phyloP scores from a whole-genome alignment of 2,329 filamentous ascomycete genomes.

The Tolypocladium amazonense region DNA sequence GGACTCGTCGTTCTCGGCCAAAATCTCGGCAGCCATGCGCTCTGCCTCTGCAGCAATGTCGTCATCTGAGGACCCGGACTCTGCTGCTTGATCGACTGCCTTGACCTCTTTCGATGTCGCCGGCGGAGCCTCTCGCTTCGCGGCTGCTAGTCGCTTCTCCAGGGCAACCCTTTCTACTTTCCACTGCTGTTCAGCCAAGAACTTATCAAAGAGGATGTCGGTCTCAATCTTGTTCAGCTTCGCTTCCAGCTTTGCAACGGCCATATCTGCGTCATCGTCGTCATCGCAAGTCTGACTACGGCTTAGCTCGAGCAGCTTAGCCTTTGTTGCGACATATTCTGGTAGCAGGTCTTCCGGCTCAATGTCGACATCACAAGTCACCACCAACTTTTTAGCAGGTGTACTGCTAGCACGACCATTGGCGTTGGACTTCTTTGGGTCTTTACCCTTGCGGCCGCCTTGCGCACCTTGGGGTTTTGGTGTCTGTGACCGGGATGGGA shows the following conservation, averaged over 20 bases:
- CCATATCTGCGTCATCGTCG: slow-evolving; percentile 24
- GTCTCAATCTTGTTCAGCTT: slow-evolving; percentile 71
- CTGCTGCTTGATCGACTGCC: slow-evolving; percentile 18
- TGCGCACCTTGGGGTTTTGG: slow-evolving; percentile 25
- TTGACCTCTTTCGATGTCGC: slow-evolving; percentile 11
- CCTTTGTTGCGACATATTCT: slow-evolving; percentile 66
- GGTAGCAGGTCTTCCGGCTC: slow-evolving; percentile 67
- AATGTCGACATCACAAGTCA: slow-evolving; percentile 57
- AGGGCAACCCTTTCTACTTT: slow-evolving; percentile 45
- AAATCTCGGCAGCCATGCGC: slow-evolving; percentile 46
- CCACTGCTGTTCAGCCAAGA: slow-evolving; percentile 57
- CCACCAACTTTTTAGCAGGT: slow-evolving; percentile 28
- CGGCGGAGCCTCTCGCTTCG: slow-evolving; percentile 25
- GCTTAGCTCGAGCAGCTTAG: slow-evolving; percentile 48
- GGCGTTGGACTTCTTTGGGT: slow-evolving; percentile 9
- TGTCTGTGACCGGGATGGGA: slow-evolving; percentile 38
- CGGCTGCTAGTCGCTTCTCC: slow-evolving; percentile 48
- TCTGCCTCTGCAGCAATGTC: slow-evolving; percentile 47
- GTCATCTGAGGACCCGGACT: slow-evolving; percentile 9
- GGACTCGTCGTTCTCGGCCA: slow-evolving; percentile 40
- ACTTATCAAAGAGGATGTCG: slow-evolving; percentile 64
- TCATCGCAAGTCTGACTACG: background rate
- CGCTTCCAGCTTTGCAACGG: slow-evolving; percentile 55
- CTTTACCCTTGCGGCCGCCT: slow-evolving; percentile 22
- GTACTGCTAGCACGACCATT: slow-evolving; percentile 13